Conservation (phyloP, 164 flowering plant genomes). For the Kalanchoe fedtschenkoi region DNA sequence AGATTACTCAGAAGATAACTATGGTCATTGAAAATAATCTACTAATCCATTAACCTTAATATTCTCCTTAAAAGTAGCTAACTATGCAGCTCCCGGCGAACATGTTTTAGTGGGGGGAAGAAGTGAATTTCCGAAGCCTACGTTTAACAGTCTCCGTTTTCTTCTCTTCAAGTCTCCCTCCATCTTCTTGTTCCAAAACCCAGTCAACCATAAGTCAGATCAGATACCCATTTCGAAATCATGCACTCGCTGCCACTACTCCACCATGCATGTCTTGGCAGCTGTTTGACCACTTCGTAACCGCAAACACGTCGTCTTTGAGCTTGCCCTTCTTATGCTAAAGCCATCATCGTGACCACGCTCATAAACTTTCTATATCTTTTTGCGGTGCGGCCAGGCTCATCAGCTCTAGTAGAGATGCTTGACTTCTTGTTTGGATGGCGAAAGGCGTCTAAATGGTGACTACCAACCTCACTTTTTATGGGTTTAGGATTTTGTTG, state of each 20-base stretch:
- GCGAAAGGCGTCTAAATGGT: slow-evolving; percentile 83
- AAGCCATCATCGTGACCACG: not conserved
- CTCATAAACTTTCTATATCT: no score
- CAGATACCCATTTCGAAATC: not conserved
- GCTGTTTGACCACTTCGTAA: not conserved
- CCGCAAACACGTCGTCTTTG: no score
- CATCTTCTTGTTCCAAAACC: not conserved
- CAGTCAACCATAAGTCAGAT: not conserved
- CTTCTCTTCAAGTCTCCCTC: not conserved
- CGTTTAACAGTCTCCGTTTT: not conserved
- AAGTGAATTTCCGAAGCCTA: not conserved
- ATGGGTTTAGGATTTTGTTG: not conserved
- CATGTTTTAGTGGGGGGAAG: not conserved
- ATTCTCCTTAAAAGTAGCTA: not conserved
- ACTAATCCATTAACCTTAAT: no score
- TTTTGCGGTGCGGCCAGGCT: no score
- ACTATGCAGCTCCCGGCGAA: not conserved
- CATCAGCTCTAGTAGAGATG: slow-evolving; percentile 15
- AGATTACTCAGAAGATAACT: no score
- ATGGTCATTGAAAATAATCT: no score
- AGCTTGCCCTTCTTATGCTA: not conserved
- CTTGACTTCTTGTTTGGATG: slow-evolving; percentile 53
- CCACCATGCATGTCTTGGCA: no score
- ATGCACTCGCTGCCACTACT: not conserved
- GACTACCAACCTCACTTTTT: not conserved